Base-by-base conservation (phyloP, 1,139 yeast genomes). In the Kurtzmaniella quercitrusa region DNA sequence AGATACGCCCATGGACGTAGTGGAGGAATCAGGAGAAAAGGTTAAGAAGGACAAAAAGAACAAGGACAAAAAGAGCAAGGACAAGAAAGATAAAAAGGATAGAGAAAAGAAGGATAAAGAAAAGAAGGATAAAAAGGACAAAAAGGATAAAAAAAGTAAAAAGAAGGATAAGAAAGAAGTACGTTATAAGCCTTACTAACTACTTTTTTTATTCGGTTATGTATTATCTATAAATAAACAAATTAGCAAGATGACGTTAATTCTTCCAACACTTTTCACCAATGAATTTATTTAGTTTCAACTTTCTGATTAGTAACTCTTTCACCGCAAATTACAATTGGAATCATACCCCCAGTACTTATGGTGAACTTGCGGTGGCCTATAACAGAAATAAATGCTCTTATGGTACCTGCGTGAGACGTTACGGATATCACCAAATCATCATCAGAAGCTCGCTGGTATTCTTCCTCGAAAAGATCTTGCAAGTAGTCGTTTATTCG, bases 261-360 rank as follows among this genome's bases (percentile, higher is more conserved):
- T 17, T 34, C 19, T 34, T 34, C 9, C 14, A 30, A n/a, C 6
- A 30, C n/a, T n/a, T n/a, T n/a, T n/a, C n/a, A n/a, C n/a, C n/a
- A 7, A 28, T 28, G 6, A 28, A 12, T 5, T 14, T 5, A 14
- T 7, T 16, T 11, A 14, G 6, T 15, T 14, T 16, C 12, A 15
- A 33, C 8, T 15, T 6, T 15, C 7, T 16, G 17, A 16, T 38
- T 41, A 11, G 19, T 16, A 7, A 8, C 40, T 47, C 57, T 54
- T 12, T 56, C 59, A 5, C 60, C 78, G 50, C 68, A 72, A 8
- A 82, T 72, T 16, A 82, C 71, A 15, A 81, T 68, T 1, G 88
- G 87, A 21, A 82, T 72, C 78, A 82, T 78, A 4, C 85, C 87
- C 0, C 87, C 88, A 0, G 86, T 80, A 11, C 78, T 73, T 32